Percentiles rank a stretch among this genome's conserved stretches.
Evolutionary conservation across 225 moss, liverwort and hornwort genomes (phyloP).

Genomic region (Physcomitrium patens): DNA sequence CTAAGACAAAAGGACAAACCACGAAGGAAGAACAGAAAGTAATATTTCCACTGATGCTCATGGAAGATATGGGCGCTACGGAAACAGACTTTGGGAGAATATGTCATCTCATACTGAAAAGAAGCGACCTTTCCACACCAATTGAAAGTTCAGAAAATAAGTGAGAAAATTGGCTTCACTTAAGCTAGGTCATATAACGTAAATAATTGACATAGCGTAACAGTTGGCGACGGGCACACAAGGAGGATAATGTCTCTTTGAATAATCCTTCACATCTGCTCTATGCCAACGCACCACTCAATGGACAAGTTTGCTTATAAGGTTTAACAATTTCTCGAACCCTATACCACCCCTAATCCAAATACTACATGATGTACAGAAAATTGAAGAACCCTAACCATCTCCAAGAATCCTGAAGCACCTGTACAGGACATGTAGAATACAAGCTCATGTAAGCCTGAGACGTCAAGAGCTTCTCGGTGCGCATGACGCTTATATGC

Average conservation of each 20-base stretch:
- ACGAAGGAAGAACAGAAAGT: not conserved
- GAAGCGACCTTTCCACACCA: not conserved
- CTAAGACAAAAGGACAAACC: not conserved
- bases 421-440: not conserved
- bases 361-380: slow-evolving; percentile 10
- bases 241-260: not conserved
- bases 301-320: slow-evolving; percentile 24
- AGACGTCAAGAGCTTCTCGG: not conserved
- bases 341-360: slow-evolving; percentile 1
- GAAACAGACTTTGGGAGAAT: slow-evolving; percentile 18
- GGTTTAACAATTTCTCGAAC: slow-evolving; percentile 16
- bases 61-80: slow-evolving; percentile 11
- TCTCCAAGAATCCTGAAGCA: slow-evolving; percentile 19
- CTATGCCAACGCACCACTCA: slow-evolving; percentile 8
- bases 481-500: not conserved
- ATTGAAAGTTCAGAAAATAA: slow-evolving; percentile 30
- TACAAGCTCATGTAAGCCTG: slow-evolving; percentile 15
- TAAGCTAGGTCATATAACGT: slow-evolving; percentile 25
- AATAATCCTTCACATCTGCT: slow-evolving; percentile 23
- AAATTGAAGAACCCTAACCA: slow-evolving; percentile 12
- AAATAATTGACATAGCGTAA: too few relatives aligned
- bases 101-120: not conserved
- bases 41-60: not conserved
- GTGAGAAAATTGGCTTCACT: slow-evolving; percentile 16
- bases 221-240: too few relatives aligned